Base-by-base conservation (phyloP, 106 monocot species). In the Phalaenopsis equestris region DNA sequence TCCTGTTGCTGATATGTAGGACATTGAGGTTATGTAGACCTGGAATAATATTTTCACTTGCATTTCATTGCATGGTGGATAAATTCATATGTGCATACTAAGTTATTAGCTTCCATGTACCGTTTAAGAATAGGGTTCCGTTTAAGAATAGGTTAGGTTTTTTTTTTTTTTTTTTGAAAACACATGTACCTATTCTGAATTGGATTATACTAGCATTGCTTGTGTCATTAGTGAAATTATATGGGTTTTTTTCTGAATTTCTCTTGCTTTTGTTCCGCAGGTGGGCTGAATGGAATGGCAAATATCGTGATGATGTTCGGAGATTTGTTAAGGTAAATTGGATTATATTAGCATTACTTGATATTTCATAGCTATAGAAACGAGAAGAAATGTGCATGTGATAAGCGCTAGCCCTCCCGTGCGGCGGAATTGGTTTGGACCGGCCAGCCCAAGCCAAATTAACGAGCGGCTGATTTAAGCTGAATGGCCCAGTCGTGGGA, bases 261-360 rank as follows among this genome's bases (percentile, higher is more conserved):
- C 19, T 43, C n/a, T 41, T 43, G 2, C 39, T 75, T 21, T 75
- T 43, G 18, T 85, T 12, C 83, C 89, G 57, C 85, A 99, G 99
- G 88, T 99, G 99, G 99, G 99, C 99, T 75, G 99, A 99, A 88
- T 99, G 99, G 99, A 99, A 99, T 75, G 99, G 99, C 46, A 84
- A 90, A 79, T 99, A 99, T 67, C 92, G 99, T 79, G 94, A 95
- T 87, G 99, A 95, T 83, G 85, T 99, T 80, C 82, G 98, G 79
- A 91, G 85, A 85, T 95, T 94, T 75, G 82, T 99, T 42, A 99
- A 93, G 99, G 99, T 99, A 77, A 79, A 79, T 23, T 48, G 15
- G 23, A 57, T n/a, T 17, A 77, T 80, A 41, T 21, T 74, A 58
- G 16, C 73, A 61, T 49, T 81, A 43, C 43, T 81, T 56, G 52